phyloP scores from a whole-genome alignment of 495 filamentous ascomycete species.

The Lasiosphaeria ovina region DNA sequence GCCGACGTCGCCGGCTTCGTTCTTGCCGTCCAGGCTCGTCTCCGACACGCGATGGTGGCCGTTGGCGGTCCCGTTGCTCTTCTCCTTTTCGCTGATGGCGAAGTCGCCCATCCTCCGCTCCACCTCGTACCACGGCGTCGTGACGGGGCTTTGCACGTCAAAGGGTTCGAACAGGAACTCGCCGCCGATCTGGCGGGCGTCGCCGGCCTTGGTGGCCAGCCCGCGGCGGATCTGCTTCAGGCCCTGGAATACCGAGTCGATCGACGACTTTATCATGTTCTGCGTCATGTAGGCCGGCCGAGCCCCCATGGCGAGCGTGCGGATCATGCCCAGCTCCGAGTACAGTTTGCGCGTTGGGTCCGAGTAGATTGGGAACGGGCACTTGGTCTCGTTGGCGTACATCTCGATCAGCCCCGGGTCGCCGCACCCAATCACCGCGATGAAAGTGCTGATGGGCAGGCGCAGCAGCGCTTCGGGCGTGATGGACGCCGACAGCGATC shows the following conservation, averaged over 20 bases:
- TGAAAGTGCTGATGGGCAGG: constrained; percentile 58
- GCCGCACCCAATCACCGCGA: constrained; percentile 78
- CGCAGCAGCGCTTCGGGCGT: constrained; percentile 53
- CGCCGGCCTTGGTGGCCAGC: constrained; percentile 63
- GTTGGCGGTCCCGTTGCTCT: background rate
- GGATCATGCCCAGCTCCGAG: constrained; percentile 66
- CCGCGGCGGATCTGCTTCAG: constrained; percentile 52
- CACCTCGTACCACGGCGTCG: constrained; percentile 31
- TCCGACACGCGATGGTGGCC: constrained; percentile 10
- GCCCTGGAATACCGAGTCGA: constrained; percentile 54
- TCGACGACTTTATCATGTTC: constrained; percentile 42
- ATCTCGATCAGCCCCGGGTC: constrained; percentile 66
- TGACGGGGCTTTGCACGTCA: constrained; percentile 31
- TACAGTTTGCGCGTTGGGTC: constrained; percentile 73
- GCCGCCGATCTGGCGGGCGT: constrained; percentile 71
- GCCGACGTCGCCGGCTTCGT: constrained; percentile 16
- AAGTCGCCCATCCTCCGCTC: constrained; percentile 16
- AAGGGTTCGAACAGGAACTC: constrained; percentile 75
- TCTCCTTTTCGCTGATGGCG: background rate
- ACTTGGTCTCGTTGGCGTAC: constrained; percentile 62
- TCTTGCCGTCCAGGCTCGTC: constrained; percentile 29
- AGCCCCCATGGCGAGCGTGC: constrained; percentile 58
- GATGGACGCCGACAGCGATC: constrained; percentile 58
- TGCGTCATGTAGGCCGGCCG: constrained; percentile 66
- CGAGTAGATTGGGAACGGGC: constrained; percentile 77